These are phyloP conservation scores for Skeletonema marinoi DNA, from an alignment of 108 stramenopile genomes.

Conservation along the genomic window DNA sequence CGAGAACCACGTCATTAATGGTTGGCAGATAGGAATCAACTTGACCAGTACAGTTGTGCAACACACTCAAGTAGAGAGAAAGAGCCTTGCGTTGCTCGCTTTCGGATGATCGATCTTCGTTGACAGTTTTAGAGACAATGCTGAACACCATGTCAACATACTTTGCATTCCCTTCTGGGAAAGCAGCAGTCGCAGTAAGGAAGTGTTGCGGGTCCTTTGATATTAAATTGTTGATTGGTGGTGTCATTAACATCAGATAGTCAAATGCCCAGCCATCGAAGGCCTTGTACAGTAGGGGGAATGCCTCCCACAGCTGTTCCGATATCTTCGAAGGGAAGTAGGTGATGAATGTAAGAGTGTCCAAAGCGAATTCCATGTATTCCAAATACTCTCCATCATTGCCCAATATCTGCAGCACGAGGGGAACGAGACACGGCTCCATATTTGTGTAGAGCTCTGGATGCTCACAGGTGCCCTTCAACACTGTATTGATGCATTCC, in stretches of 20 bases:
- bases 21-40: conserved; percentile 82
- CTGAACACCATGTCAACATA: conserved; percentile 89
- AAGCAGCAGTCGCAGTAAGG: conserved; percentile 56
- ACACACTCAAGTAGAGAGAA: conserved; percentile 84
- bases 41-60: conserved; percentile 89
- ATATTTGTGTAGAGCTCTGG: conserved; percentile 78
- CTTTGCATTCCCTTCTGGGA: conserved; percentile 60
- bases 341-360: conserved; percentile 93
- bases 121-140: conserved; percentile 87
- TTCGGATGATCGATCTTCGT: conserved; percentile 84
- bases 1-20: conserved; percentile 81
- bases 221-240: conserved; percentile 94
- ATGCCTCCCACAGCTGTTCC: conserved; percentile 90
- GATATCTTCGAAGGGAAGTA: conserved; percentile 89
- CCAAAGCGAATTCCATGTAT: conserved; percentile 92
- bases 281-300: conserved; percentile 89
- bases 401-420: conserved; percentile 85
- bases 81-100: conserved; percentile 86
- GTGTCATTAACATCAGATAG: conserved; percentile 93
- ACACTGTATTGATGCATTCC: conserved; percentile 94
- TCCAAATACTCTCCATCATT: conserved; percentile 94
- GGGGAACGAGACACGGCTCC: conserved; percentile 90
- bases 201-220: conserved; percentile 81
- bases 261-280: conserved; percentile 97
- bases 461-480: conserved; percentile 84